Base-by-base conservation (phyloP, 805 yeast species). In the Candida xyloterini region DNA sequence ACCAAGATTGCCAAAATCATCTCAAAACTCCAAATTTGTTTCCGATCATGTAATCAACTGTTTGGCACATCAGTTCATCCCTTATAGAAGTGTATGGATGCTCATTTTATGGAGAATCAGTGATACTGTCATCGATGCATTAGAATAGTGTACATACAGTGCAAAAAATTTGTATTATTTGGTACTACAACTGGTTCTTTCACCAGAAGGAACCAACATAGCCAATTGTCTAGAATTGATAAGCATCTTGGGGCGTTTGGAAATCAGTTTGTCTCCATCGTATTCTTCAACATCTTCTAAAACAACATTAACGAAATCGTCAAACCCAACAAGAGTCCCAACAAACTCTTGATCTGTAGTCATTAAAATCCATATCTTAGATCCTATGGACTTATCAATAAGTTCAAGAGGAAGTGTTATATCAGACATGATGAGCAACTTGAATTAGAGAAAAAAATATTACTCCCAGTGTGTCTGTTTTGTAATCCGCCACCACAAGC, bases 281-380 rank as follows among this genome's bases (percentile, higher is more conserved):
- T 62, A 67, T 53, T 86, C 95, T 7, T 73, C 73, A 26, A 84
- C 97, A 52, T 90, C 81, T 52, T 84, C 85, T 37, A 93, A 71
- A 9, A 93, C 95, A 63, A 90, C 79, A 58, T 87, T 93, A 44
- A 93, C 97, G 54, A 83, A 91, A 63, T 93, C 98, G 60, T 93
- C 99, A 62, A 91, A 91, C 1, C 98, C 98, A 21, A 84, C 76
- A 36, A 93, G 69, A 4, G 80, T 86, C 1, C 99, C 99, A n/a
- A 76, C 73, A 59, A 88, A 93, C 59, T 90, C 97, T 59, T 78
- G 78, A 43, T 73, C 69, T 46, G 63, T 68, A 31, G 73, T 71
- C 65, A 87, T 69, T 37, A 87, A 71, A 18, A 89, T 85, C 74
- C 84, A 78, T 28, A 91, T 79, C 40, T 74, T 71, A 23, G 87